Conservation (phyloP, 179 eudicot genomes). For the Beta lomatogona region DNA sequence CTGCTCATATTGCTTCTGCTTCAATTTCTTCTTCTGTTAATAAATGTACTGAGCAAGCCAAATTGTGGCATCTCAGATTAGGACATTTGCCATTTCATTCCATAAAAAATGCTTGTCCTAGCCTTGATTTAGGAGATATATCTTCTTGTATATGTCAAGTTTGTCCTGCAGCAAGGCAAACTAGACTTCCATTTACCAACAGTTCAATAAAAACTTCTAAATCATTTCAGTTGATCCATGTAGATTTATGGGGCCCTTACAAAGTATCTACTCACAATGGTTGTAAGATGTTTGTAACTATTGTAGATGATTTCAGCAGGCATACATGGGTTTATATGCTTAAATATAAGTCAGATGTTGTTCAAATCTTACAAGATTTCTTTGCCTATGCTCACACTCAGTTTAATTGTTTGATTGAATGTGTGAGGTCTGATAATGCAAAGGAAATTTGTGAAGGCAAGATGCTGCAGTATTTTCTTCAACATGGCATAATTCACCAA, state of each 20-base stretch:
- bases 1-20: no score
- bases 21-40: no score
- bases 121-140: no score
- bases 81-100: background rate
- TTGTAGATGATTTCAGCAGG: slow-evolving; percentile 9
- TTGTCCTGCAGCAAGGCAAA: slow-evolving; percentile 8
- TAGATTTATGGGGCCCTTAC: background rate
- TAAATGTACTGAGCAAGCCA: no score
- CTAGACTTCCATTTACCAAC: background rate
- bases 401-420: background rate
- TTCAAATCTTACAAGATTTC: background rate
- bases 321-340: slow-evolving; percentile 1
- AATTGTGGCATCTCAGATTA: background rate
- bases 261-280: background rate
- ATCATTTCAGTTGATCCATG: background rate
- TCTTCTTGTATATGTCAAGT: background rate
- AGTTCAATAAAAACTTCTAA: background rate
- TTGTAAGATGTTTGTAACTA: background rate
- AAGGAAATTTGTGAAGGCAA: background rate
- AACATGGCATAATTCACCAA: background rate
- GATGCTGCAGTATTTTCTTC: no score
- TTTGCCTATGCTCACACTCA: background rate
- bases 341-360: background rate
- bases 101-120: no score
- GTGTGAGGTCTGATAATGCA: slow-evolving; percentile 2